Conservation (phyloP, 1,284 basidiomycete species). For the Volvariella surrecta region DNA sequence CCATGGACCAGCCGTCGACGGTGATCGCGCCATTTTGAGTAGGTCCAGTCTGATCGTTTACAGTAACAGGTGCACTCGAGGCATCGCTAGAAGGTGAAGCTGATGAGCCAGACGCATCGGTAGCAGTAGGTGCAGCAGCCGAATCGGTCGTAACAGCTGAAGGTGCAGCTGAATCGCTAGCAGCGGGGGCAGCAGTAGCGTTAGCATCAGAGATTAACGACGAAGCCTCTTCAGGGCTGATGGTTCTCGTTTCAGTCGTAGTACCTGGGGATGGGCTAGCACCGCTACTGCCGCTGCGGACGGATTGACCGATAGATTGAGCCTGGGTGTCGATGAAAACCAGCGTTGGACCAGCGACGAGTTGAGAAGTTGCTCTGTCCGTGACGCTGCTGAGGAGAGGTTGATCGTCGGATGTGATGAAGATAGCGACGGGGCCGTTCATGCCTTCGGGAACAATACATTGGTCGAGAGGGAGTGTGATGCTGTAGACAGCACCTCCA, state of each 20-base stretch:
- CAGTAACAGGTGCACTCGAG: conserved; percentile 3
- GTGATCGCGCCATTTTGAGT: conserved; percentile 30
- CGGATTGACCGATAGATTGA: conserved; percentile 41
- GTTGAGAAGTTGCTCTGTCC: conserved; percentile 46
- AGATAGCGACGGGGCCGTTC: conserved; percentile 68
- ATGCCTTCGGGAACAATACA: conserved; percentile 58
- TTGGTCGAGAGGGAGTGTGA: conserved; percentile 47
- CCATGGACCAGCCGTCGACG: conserved; percentile 28
- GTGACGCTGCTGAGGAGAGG: conserved; percentile 58
- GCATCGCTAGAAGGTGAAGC: conserved; percentile 1
- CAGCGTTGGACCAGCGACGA: conserved; percentile 67
- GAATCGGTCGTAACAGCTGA: conserved; percentile 9
- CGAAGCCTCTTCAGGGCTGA: conserved; percentile 38
- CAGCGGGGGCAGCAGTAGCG: conserved; percentile 12
- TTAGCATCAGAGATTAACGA: conserved; percentile 27
- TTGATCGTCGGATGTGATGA: conserved; percentile 54
- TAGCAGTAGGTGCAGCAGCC: conserved; percentile 8
- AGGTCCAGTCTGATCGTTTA: conserved; percentile 29
- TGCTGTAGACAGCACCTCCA: conserved; percentile 49
- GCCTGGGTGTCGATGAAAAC: conserved; percentile 55
- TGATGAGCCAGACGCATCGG: conserved; percentile 5
- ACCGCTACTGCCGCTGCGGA: conserved; percentile 20
- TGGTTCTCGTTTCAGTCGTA: conserved; percentile 29
- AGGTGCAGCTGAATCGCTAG: conserved; percentile 10
- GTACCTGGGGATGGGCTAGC: conserved; percentile 9